Conservation (phyloP, 257 asterid genomes). For the Solanum okadae region DNA sequence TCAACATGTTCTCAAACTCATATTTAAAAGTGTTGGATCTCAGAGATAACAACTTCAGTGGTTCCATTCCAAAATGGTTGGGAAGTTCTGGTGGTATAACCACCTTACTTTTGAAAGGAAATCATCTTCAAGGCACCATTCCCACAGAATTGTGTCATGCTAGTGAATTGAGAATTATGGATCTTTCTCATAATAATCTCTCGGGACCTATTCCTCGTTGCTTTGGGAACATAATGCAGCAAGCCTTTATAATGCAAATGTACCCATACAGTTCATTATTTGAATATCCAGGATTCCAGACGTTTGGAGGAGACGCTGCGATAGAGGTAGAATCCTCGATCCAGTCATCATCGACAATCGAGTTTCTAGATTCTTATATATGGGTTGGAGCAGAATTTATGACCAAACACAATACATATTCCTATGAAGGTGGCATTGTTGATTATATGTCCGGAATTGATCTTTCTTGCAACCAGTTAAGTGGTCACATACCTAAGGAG, state of each 20-base stretch:
- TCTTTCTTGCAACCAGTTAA: not conserved
- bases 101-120: not conserved
- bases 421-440: not conserved
- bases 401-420: not conserved
- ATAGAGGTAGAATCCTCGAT: not conserved
- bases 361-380: not conserved
- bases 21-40: not conserved
- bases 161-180: not conserved
- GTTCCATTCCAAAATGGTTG: not conserved
- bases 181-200: not conserved
- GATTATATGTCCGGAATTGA: not conserved
- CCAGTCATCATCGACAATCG: rapidly evolving
- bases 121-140: not conserved
- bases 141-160: not conserved
- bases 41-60: not conserved
- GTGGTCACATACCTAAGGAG: not conserved
- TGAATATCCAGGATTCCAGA: not conserved
- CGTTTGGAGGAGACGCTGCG: not conserved
- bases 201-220: not conserved
- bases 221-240: not conserved
- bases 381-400: not conserved
- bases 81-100: not conserved
- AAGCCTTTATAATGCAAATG: no score
- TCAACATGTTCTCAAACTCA: not conserved
- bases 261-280: not conserved